Evolutionary conservation across 2,329 filamentous ascomycete genomes (phyloP).

Genomic region (Daldinia sp.): DNA sequence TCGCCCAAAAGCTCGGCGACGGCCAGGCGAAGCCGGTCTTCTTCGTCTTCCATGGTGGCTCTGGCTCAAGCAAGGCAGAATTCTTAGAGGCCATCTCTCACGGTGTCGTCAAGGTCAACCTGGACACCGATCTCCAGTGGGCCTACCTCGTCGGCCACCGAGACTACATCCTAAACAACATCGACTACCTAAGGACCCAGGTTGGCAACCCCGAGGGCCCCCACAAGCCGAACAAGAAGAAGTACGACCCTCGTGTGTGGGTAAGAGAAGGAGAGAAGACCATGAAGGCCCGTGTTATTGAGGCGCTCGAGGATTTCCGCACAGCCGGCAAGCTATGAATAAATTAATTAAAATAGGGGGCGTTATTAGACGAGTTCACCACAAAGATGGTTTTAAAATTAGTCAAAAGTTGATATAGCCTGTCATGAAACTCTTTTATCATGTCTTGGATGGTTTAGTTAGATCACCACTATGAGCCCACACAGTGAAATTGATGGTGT

Average conservation of each 20-base stretch:
- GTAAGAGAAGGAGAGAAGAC: conserved; percentile 97
- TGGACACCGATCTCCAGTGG: conserved; percentile 97
- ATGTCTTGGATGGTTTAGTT: not conserved
- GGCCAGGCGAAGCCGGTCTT: conserved; percentile 91
- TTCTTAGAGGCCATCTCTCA: conserved; percentile 87
- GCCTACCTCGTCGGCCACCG: conserved; percentile 93
- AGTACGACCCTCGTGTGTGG: conserved; percentile 89
- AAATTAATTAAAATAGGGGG: conserved; percentile 8
- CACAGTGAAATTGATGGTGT: not conserved
- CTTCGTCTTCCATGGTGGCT: conserved; percentile 99
- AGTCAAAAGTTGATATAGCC: conserved; percentile 15
- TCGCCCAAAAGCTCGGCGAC: conserved; percentile 78
- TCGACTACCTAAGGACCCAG: conserved; percentile 87
- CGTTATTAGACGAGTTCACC: conserved; percentile 14
- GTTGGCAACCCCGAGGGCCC: conserved; percentile 95
- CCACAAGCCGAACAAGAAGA: conserved; percentile 99
- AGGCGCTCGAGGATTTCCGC: conserved; percentile 93
- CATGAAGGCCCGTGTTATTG: conserved; percentile 82
- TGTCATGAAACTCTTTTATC: not conserved
- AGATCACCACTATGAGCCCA: not conserved
- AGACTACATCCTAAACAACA: conserved; percentile 93
- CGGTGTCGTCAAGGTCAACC: conserved; percentile 99
- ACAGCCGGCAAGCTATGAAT: conserved; percentile 77
- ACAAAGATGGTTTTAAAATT: conserved; percentile 9
- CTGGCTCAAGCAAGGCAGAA: conserved; percentile 89